Evolutionary conservation across 345 rosid genomes (phyloP), one percentile per base, ranked within the genome.

Genomic region (Schrenkiella parvula): DNA sequence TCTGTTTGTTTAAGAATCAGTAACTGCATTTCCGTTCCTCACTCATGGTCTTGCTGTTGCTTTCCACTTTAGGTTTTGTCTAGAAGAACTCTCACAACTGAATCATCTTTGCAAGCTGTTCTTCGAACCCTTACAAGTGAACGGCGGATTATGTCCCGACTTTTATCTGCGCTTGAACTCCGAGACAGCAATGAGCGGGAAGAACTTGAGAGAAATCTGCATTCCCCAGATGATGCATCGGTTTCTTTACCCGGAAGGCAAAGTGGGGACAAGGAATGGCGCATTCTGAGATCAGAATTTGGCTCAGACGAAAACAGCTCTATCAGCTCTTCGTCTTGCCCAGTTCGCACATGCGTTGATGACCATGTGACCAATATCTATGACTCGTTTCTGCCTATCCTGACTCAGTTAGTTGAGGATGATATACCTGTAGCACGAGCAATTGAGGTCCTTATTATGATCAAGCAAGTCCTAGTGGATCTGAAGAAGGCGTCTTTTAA

Each of bases 211-310:
- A 81, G 79, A 69, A 75, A 70, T 67, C 73, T 86, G 22, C 84
- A 78, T 79, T 82, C 84, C 17, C 42, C 78, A 14, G 83, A 82
- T 70, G 90, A 87, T 76, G 74, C 64, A 43, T 80, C 86, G 0
- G 78, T 91, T 71, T 85, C 86, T 5, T 78, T 93, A 64, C 96
- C 98, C 18, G 96, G 98, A 74, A 91, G 98, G 75, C 96, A 83
- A 76, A 89, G 96, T 74, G 98, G 97, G 65, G 81, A 84, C 84
- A 84, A 78, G 82, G 85, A 85, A 73, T 91, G 98, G 98, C 93
- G 96, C 38, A 76, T 85, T 75, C 73, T 74, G 46, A 88, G 97
- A 81, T 83, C 85, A 47, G 98, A 91, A 78, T 83, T 85, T 66
- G 90, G 88, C 69, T 78, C 83, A 25, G 80, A 78, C 54, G 84